Evolutionary conservation across 257 asterid species (phyloP), one percentile per base, ranked within the genome.

Genomic region (Leonotis leonurus): DNA sequence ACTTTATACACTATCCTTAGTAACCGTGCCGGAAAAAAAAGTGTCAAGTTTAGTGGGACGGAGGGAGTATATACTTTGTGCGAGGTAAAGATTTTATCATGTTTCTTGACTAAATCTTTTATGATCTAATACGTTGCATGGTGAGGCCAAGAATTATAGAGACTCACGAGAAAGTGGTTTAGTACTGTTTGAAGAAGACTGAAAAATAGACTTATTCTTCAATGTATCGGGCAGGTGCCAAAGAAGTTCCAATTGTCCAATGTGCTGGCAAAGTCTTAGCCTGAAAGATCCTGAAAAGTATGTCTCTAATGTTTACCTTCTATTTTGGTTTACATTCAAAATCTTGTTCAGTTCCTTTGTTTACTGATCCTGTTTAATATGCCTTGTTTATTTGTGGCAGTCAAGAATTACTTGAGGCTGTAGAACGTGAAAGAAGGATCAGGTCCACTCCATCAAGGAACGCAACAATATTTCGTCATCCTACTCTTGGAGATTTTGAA

Each of bases 211-310:
- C 56, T 70, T 46, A 68, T 46, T 51, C 24, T 71, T 59, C 33
- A 62, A 12, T 77, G 43, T 46, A 54, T 60, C 46, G 58, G 43
- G 60, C 73, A 92, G 98, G 98, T 89, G 97, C 65, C 95, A 92
- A 63, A 83, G 98, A 75, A 92, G 98, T 76, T 92, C 98, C 53
- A 81, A 80, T 49, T 92, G 98, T 75, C 97, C 98, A 51, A 92
- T 92, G 98, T 92, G 98, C 70, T 92, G 95, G 97, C 97, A 81
- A 77, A 24, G 75, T 60, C 71, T 92, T 77, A 85, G 90, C 73
- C 78, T 92, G 81, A 84, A 92, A 69, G 99, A 92, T 79, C 82
- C 92, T 53, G 14, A 70, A 12, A 85, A 95, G 99, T 89, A 58
- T 32, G 64, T 67, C 64, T 21, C 64, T 21, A 39, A 27, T 54